These are phyloP conservation scores for Diaporthe ampelina DNA, from an alignment of 2,329 filamentous ascomycete species.

Conservation along the genomic window DNA sequence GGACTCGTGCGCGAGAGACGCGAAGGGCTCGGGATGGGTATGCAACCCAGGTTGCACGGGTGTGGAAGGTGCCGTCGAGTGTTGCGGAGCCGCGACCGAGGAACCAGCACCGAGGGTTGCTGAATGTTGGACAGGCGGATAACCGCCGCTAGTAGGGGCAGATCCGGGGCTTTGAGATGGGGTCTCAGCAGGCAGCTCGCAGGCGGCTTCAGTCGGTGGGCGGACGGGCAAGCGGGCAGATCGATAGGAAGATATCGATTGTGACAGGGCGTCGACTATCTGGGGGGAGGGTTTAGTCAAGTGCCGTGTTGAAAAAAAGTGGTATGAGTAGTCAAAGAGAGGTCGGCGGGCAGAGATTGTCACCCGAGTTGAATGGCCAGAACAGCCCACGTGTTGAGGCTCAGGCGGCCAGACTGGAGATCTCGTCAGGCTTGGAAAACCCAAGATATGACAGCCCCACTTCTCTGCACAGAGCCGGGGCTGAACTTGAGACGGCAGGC, in stretches of 20 bases:
- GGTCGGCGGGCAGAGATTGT: conserved; percentile 24
- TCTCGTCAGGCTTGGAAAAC: conserved; percentile 29
- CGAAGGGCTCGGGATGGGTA: conserved; percentile 41
- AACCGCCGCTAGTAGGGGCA: conserved; percentile 25
- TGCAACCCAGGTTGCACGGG: conserved; percentile 33
- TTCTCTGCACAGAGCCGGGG: conserved; percentile 22
- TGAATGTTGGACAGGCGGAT: conserved; percentile 12
- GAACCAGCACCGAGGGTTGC: not conserved
- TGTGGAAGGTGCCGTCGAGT: conserved; percentile 30
- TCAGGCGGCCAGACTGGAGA: conserved; percentile 35
- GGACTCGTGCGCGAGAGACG: conserved; percentile 46
- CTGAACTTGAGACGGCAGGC: conserved; percentile 14
- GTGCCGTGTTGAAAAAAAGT: conserved; percentile 8
- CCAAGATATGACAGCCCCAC: conserved; percentile 32
- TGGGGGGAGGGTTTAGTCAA: not conserved
- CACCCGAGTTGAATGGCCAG: conserved; percentile 29
- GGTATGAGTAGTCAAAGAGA: not conserved
- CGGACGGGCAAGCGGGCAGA: not conserved
- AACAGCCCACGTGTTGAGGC: conserved; percentile 40
- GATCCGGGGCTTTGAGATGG: conserved; percentile 25
- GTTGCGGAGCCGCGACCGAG: conserved; percentile 20
- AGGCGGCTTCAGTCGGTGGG: conserved; percentile 1
- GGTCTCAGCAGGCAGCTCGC: conserved; percentile 9
- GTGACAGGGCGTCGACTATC: conserved; percentile 1
- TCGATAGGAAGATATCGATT: conserved; percentile 6